Conservation (phyloP, 257 asterid genomes). For the Gentiana dahurica region DNA sequence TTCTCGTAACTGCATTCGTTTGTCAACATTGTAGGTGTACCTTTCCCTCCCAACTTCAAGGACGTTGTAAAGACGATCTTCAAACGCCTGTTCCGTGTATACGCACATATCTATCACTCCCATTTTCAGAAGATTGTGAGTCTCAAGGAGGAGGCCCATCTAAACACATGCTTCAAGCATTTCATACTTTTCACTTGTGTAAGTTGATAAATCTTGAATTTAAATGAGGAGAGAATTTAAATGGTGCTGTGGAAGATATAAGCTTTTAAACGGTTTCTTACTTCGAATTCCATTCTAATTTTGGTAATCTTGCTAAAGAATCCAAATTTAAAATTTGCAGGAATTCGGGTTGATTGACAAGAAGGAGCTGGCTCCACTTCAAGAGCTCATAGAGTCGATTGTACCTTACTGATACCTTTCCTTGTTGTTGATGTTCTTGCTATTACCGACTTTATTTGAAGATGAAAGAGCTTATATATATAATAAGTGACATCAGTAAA, state of each 20-base stretch:
- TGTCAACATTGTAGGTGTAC: conserved; percentile 42
- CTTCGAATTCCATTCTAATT: not conserved
- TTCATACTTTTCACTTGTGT: conserved; percentile 64
- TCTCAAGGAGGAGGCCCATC: conserved; percentile 79
- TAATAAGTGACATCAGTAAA: too few species aligned
- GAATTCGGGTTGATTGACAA: conserved; percentile 64
- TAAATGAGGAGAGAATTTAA: not conserved
- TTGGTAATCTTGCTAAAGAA: not conserved
- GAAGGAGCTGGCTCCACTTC: conserved; percentile 77
- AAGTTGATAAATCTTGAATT: conserved; percentile 18
- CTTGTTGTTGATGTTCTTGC: not conserved
- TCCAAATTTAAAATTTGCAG: conserved; percentile 21
- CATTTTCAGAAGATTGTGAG: conserved; percentile 71
- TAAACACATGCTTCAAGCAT: conserved; percentile 80
- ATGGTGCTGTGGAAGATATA: too few species aligned
- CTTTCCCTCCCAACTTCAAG: conserved; percentile 75
- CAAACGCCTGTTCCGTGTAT: conserved; percentile 74
- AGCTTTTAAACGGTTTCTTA: not conserved
- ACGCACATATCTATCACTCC: conserved; percentile 76
- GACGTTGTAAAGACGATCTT: conserved; percentile 74
- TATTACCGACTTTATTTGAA: not conserved
- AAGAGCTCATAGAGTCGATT: conserved; percentile 65
- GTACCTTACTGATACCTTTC: conserved; percentile 6
- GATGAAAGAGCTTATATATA: too few species aligned
- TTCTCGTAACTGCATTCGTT: not conserved